These are phyloP conservation scores for Cutaneotrichosporon sp. DNA, from an alignment of 1,284 basidiomycete genomes.

Conservation along the genomic window DNA sequence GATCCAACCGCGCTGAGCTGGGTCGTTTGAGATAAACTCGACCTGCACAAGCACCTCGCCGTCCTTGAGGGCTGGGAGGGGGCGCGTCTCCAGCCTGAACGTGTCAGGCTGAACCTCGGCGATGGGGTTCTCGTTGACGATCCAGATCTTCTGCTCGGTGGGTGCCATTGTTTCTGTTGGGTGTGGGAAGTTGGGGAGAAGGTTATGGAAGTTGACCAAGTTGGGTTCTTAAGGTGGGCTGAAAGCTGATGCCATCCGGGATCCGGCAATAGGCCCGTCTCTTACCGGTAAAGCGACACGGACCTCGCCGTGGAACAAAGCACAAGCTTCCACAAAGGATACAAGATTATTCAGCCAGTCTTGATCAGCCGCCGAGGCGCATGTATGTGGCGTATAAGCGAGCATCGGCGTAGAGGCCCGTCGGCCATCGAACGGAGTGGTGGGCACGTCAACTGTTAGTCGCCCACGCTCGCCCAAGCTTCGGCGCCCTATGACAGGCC, in stretches of 20 bases:
- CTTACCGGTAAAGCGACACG: neutral
- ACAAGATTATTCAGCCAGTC: neutral
- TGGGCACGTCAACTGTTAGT: no score
- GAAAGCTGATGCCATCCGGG: neutral
- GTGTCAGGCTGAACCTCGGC: constrained; percentile 31
- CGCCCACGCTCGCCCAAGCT: no score
- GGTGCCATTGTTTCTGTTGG: constrained; percentile 20
- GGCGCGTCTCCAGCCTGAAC: constrained; percentile 31
- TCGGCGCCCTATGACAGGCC: no score
- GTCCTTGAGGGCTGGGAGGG: constrained; percentile 35
- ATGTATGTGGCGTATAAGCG: no score
- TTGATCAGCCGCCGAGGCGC: neutral
- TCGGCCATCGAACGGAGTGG: no score
- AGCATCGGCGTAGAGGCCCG: neutral
- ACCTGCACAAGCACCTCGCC: constrained; percentile 39
- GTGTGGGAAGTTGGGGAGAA: neutral
- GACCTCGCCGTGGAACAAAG: neutral
- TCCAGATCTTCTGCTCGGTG: constrained; percentile 30
- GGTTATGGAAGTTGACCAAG: neutral
- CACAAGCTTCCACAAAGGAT: no score
- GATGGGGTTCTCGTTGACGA: constrained; percentile 35
- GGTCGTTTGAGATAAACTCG: constrained; percentile 42
- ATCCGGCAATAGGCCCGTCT: neutral
- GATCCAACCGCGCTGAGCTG: constrained; percentile 46
- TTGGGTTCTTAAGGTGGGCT: neutral